Percentiles rank a stretch among this genome's conserved stretches.
These are phyloP conservation scores for Colletotrichum musae DNA, from an alignment of 2,329 filamentous ascomycete species.

Conservation along the genomic window DNA sequence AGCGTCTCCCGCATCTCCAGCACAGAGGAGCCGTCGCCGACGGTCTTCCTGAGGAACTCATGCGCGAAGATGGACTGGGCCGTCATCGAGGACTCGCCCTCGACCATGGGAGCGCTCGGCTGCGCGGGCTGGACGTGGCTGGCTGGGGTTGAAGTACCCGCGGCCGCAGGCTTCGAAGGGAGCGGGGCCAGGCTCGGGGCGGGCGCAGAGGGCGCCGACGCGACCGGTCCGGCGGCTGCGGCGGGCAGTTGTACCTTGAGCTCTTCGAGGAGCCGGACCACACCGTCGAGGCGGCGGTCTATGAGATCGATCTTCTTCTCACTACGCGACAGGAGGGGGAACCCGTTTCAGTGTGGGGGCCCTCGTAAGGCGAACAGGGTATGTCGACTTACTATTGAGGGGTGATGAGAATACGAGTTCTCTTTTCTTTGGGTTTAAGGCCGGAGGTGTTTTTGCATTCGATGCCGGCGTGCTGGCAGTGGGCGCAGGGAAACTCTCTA, in stretches of 20 bases:
- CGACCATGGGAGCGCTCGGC: slow-evolving; percentile 52
- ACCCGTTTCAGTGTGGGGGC: background rate
- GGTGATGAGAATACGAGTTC: slow-evolving; percentile 32
- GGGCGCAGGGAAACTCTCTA: slow-evolving; percentile 28
- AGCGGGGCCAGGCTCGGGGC: slow-evolving; percentile 1
- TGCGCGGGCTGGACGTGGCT: slow-evolving; percentile 41
- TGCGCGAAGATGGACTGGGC: slow-evolving; percentile 63
- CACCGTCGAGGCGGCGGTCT: slow-evolving; percentile 52
- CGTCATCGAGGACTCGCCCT: slow-evolving; percentile 61
- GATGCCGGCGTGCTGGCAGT: slow-evolving; percentile 34
- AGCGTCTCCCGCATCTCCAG: slow-evolving; percentile 53
- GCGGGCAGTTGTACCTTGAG: slow-evolving; percentile 48
- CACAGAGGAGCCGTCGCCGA: slow-evolving; percentile 47
- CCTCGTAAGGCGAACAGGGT: background rate
- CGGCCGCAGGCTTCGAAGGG: background rate
- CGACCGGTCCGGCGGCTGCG: background rate
- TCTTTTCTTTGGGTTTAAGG: slow-evolving; percentile 32
- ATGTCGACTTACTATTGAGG: slow-evolving; percentile 16
- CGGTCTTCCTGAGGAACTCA: slow-evolving; percentile 58
- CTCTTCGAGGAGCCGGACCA: slow-evolving; percentile 52
- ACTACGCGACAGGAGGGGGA: slow-evolving; percentile 42
- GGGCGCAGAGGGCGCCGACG: slow-evolving; percentile 10
- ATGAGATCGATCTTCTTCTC: slow-evolving; percentile 56
- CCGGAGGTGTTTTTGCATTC: slow-evolving; percentile 33
- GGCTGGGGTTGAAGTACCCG: slow-evolving; percentile 36